These are phyloP conservation scores for Suhomyces ambrosiae DNA, from an alignment of 1,139 yeast genomes.

Conservation along the genomic window DNA sequence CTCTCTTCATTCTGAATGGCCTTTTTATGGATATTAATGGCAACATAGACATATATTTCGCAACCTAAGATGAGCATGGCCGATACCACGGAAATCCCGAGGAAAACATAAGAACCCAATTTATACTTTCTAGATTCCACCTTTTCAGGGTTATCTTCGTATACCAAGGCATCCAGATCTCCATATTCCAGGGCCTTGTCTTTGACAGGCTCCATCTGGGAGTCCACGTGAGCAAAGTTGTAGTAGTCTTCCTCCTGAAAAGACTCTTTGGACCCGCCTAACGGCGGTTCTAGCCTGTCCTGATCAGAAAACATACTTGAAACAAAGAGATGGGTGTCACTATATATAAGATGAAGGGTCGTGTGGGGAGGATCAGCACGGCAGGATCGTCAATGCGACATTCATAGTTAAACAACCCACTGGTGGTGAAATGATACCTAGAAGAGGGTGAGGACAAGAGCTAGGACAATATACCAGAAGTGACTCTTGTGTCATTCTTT, in stretches of 20 bases:
- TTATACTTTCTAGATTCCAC: conserved; percentile 6
- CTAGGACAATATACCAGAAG: no score
- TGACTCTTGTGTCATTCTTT: no score
- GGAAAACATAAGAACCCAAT: conserved; percentile 24
- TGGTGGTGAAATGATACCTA: no score
- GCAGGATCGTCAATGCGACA: neutral
- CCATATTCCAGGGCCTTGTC: conserved; percentile 4
- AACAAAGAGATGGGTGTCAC: neutral
- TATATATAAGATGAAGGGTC: conserved; percentile 1
- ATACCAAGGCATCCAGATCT: conserved; percentile 7
- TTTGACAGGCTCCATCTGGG: neutral
- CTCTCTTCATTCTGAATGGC: conserved; percentile 20
- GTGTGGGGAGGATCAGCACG: conserved; percentile 1
- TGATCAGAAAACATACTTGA: neutral
- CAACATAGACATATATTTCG: conserved; percentile 39
- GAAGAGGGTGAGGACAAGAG: no score
- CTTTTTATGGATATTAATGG: conserved; percentile 33
- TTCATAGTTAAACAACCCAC: no score
- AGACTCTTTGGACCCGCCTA: conserved; percentile 4
- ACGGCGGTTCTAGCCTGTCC: neutral
- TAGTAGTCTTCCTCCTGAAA: conserved; percentile 15
- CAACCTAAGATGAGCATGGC: conserved; percentile 33
- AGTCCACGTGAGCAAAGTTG: conserved; percentile 15
- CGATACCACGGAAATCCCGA: conserved; percentile 31
- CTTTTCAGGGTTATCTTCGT: conserved; percentile 3